These are phyloP conservation scores for Anisodus acutangulus DNA, from an alignment of 257 asterid species.

Conservation along the genomic window DNA sequence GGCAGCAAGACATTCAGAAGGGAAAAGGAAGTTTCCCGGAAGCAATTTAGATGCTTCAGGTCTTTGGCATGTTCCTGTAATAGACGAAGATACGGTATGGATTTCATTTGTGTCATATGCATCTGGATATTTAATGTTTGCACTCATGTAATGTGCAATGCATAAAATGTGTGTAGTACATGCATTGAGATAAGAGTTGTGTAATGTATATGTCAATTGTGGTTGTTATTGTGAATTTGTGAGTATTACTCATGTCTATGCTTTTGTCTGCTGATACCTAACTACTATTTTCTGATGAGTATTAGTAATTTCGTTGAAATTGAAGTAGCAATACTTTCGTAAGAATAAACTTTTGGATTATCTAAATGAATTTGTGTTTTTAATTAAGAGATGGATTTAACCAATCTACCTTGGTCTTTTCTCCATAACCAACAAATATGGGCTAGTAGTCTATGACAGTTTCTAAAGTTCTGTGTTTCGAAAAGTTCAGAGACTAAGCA, in stretches of 20 bases:
- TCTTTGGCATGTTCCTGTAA: conserved; percentile 38
- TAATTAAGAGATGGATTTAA: background rate
- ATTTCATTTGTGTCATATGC: conserved; percentile 16
- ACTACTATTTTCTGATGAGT: background rate
- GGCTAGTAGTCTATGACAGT: background rate
- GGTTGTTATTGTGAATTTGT: background rate
- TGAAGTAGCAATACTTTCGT: background rate
- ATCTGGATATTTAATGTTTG: background rate
- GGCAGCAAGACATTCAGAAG: conserved; percentile 59
- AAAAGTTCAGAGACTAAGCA: background rate
- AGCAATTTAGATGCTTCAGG: conserved; percentile 35
- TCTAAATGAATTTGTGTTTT: background rate
- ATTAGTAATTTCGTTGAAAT: background rate
- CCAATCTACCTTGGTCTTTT: background rate
- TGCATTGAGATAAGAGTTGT: background rate
- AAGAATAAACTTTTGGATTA: background rate
- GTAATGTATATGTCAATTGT: background rate
- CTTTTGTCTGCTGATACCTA: background rate
- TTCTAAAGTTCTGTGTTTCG: background rate
- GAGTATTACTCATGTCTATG: background rate
- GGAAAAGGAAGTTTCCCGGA: conserved; percentile 53
- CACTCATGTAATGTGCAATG: background rate
- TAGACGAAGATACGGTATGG: conserved; percentile 48
- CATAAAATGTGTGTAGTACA: background rate
- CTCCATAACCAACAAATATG: background rate